phyloP scores from a whole-genome alignment of 495 filamentous ascomycete genomes.

The Penicillium roqueforti region DNA sequence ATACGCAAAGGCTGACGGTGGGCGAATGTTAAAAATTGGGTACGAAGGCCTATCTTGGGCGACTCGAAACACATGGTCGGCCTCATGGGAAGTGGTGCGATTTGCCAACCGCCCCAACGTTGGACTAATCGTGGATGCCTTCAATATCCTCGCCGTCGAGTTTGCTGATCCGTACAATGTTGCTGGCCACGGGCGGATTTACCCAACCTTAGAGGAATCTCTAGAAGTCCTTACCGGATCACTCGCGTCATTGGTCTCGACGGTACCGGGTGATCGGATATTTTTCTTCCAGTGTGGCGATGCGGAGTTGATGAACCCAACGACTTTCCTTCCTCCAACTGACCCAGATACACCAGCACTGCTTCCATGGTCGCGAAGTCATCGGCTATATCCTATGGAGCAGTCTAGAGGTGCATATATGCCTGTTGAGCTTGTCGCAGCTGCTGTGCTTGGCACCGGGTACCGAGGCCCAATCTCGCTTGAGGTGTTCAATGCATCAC shows the following conservation, averaged over 20 bases:
- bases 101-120: slow-evolving; percentile 55
- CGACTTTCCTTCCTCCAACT: slow-evolving; percentile 25
- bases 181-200: slow-evolving; percentile 27
- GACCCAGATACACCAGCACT: slow-evolving; percentile 22
- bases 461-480: slow-evolving; percentile 59
- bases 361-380: slow-evolving; percentile 32
- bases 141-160: slow-evolving; percentile 63
- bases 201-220: slow-evolving; percentile 23
- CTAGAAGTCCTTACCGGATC: slow-evolving; percentile 21
- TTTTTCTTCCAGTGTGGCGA: slow-evolving; percentile 69
- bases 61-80: slow-evolving; percentile 55
- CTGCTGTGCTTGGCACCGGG: slow-evolving; percentile 58
- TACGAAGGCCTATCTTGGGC: slow-evolving; percentile 57
- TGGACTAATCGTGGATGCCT: slow-evolving; percentile 65
- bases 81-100: slow-evolving; percentile 56
- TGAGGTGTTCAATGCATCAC: slow-evolving; percentile 55
- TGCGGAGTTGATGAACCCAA: slow-evolving; percentile 52
- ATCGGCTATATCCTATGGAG: slow-evolving; percentile 55
- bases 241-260: slow-evolving; percentile 44
- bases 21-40: slow-evolving; percentile 27
- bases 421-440: slow-evolving; percentile 56
- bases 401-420: slow-evolving; percentile 51
- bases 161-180: slow-evolving; percentile 56
- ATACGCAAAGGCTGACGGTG: slow-evolving; percentile 27
- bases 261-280: slow-evolving; percentile 59